A percentile compares a stretch with the other conserved stretches of the same genome.
Conservation (phyloP, 768 basidiomycete genomes). For the Exidia glandulosa region DNA sequence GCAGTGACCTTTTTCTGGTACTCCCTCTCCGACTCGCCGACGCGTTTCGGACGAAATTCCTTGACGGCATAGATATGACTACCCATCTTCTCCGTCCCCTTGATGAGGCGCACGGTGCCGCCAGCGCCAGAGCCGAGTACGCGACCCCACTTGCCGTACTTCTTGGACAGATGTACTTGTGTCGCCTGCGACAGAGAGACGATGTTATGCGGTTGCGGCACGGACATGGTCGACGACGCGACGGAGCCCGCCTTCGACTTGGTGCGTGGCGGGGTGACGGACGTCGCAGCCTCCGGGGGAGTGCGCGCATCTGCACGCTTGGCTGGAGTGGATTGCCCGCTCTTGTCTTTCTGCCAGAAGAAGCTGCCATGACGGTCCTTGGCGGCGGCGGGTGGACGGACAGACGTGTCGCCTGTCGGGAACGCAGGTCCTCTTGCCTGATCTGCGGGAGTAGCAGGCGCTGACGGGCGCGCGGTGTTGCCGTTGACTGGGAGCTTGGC, state of each 20-base stretch:
- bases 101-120: slow-evolving; percentile 96
- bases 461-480: neutral
- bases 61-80: slow-evolving; percentile 90
- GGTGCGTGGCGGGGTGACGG: neutral
- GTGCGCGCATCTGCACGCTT: neutral
- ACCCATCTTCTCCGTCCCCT: slow-evolving; percentile 70
- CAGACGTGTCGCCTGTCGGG: neutral
- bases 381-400: neutral
- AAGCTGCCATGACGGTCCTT: neutral
- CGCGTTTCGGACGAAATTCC: slow-evolving; percentile 85
- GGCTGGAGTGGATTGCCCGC: neutral
- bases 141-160: slow-evolving; percentile 98
- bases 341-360: neutral
- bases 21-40: slow-evolving; percentile 87
- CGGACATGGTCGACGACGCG: slow-evolving; percentile 16
- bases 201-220: slow-evolving; percentile 27
- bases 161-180: slow-evolving; percentile 89
- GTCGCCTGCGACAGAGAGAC: slow-evolving; percentile 69
- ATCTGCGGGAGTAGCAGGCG: neutral
- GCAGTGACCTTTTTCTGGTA: slow-evolving; percentile 99
- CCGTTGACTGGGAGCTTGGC: neutral
- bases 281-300: neutral
- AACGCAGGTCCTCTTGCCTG: neutral
- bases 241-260: slow-evolving; percentile 10
- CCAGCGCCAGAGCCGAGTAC: slow-evolving; percentile 93